Base-by-base conservation (phyloP, 306 rosid genomes). In the Pterocarpus macrocarpus region DNA sequence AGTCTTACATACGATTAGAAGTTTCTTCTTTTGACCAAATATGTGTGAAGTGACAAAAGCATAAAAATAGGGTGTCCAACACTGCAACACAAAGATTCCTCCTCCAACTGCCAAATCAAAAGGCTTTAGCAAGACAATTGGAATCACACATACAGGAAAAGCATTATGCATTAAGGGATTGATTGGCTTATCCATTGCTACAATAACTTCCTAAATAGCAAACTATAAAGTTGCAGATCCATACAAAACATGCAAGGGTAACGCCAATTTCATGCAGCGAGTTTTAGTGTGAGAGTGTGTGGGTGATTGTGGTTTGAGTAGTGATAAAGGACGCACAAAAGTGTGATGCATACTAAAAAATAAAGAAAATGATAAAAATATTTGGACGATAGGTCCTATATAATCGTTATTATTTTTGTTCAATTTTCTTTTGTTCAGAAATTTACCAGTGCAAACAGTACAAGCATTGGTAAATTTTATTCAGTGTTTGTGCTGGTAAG, bases 21-120 rank as follows among this genome's bases (percentile, higher is more conserved):
- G 14, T 67, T 71, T 71, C 45, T 67, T 55, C 75, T 68, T 66
- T 78, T 66, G 75, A 67, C 57, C 82, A 41, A 67, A 28, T 55
- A 52, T 64, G 17, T 67, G 13, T 56, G 56, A 4, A 28, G 12
- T 2, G 14, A 3, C 7, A 43, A 65, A 10, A 58, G 39, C 61
- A 76, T 8, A 36, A 69, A 39, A 67, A 58, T 28, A 50, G 22
- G 57, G 15, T 9, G 4, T 47, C 13, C 15, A 47, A 47, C 53
- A 10, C 53, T 38, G 3, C 41, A 38, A 52, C 49, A 2, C 49
- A 4, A 22, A 52, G 10, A n/a, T 36, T 71, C 30, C 33, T 32
- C 61, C 34, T 41, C 28, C 47, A 53, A 33, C 50, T 10, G 56
- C 45, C 75, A 70, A 0, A 43, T 5, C 35, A 33, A 69, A 47